Percentiles rank a stretch among this genome's conserved stretches.
Evolutionary conservation across 2,329 filamentous ascomycete genomes (phyloP).

Genomic region (Penicillium frequentans): DNA sequence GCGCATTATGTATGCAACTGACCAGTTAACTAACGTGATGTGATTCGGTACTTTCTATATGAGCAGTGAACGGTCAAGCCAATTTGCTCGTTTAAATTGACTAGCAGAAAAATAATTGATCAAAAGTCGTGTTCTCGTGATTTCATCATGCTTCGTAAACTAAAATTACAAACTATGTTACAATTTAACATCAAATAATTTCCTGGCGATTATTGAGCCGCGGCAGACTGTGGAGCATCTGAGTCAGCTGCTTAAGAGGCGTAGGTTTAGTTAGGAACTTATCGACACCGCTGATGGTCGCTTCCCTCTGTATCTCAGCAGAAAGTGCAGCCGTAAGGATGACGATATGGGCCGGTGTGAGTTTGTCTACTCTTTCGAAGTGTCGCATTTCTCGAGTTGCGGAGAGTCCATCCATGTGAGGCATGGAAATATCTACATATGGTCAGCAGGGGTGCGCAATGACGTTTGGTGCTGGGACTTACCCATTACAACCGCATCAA

Average conservation of each 20-base stretch:
- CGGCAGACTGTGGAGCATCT: conserved; percentile 9
- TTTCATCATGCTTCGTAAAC: not conserved
- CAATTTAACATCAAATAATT: not conserved
- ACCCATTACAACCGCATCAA: conserved; percentile 26
- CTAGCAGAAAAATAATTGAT: not conserved
- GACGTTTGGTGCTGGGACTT: not conserved
- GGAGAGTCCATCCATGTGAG: conserved; percentile 34
- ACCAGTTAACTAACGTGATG: no score
- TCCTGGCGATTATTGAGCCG: not conserved
- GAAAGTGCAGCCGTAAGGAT: conserved; percentile 28
- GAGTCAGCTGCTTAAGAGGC: conserved; percentile 17
- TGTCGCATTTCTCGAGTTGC: conserved; percentile 28
- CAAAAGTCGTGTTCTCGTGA: not conserved
- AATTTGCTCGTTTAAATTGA: no score
- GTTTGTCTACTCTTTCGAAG: conserved; percentile 16
- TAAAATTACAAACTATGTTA: not conserved
- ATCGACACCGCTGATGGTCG: conserved; percentile 26
- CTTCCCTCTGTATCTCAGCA: conserved; percentile 28
- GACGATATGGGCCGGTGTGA: conserved; percentile 18
- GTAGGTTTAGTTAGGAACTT: conserved; percentile 33
- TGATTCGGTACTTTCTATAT: no score
- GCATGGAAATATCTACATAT: conserved; percentile 34
- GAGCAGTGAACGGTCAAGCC: no score
- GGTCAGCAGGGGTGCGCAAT: not conserved
- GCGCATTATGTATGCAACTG: no score